Conservation (phyloP, 345 rosid species). For the Populus euphratica region DNA sequence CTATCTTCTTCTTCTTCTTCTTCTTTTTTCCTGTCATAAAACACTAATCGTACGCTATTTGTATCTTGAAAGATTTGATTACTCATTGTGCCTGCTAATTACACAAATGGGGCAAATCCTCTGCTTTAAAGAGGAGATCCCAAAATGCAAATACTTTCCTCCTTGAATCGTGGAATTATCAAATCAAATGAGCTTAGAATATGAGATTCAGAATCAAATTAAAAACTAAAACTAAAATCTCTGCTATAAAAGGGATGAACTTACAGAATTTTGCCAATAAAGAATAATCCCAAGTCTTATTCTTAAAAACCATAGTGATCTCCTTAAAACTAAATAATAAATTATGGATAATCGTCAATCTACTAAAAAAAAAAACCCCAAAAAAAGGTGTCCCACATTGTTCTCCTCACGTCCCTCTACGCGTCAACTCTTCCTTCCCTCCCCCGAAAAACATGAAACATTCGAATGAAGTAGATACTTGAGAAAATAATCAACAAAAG, state of each 20-base stretch:
- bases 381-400: constrained; percentile 8
- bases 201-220: neutral
- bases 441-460: constrained; percentile 7
- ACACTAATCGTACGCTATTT: too few species aligned
- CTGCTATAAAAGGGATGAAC: neutral
- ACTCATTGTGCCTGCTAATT: neutral
- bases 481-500: neutral
- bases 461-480: neutral
- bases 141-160: neutral
- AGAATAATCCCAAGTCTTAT: neutral
- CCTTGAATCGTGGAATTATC: neutral
- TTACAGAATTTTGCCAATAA: neutral
- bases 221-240: neutral
- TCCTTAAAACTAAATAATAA: neutral
- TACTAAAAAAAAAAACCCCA: neutral
- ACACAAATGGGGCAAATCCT: neutral
- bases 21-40: too few species aligned
- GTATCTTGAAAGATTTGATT: too few species aligned
- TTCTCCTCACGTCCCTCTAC: constrained; percentile 1
- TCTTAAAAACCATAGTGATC: neutral
- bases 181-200: neutral
- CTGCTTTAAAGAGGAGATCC: neutral
- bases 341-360: neutral
- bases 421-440: constrained; percentile 6
- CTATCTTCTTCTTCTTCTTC: too few species aligned